These are phyloP conservation scores for Starmerella ratchasimensis DNA, from an alignment of 805 yeast genomes.

Conservation along the genomic window DNA sequence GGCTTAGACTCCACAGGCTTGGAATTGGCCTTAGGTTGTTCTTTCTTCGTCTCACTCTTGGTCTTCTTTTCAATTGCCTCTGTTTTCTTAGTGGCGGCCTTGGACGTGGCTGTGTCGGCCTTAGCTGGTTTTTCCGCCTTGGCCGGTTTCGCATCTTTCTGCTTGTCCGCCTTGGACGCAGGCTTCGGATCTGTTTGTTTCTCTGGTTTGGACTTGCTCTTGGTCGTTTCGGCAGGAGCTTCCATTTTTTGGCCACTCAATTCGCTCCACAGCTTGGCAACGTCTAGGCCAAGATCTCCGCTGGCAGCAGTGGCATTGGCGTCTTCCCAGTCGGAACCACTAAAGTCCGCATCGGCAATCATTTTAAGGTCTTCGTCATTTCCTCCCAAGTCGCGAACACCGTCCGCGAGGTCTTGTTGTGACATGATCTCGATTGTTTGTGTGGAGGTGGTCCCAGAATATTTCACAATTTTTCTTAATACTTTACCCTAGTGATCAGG, in stretches of 20 bases:
- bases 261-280: conserved; percentile 20
- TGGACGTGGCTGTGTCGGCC: neutral
- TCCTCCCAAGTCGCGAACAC: conserved; percentile 74
- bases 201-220: too few species aligned
- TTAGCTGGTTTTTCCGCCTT: neutral
- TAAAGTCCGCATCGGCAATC: conserved; percentile 38
- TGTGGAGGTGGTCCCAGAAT: neutral
- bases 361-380: conserved; percentile 65
- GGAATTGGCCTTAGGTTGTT: neutral
- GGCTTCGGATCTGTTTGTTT: conserved; percentile 16
- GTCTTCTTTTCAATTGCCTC: neutral
- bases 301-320: conserved; percentile 13
- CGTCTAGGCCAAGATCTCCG: conserved; percentile 15
- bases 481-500: too few species aligned
- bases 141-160: neutral
- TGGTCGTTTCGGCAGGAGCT: too few species aligned
- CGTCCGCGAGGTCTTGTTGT: conserved; percentile 38
- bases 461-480: conserved; percentile 1
- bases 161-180: conserved; percentile 17
- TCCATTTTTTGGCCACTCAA: conserved; percentile 6
- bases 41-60: conserved; percentile 5
- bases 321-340: conserved; percentile 26
- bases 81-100: neutral
- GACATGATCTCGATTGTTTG: too few species aligned
- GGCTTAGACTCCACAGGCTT: neutral